These are phyloP conservation scores for Aspergillus fructus DNA, from an alignment of 2,329 filamentous ascomycete species.

Conservation along the genomic window DNA sequence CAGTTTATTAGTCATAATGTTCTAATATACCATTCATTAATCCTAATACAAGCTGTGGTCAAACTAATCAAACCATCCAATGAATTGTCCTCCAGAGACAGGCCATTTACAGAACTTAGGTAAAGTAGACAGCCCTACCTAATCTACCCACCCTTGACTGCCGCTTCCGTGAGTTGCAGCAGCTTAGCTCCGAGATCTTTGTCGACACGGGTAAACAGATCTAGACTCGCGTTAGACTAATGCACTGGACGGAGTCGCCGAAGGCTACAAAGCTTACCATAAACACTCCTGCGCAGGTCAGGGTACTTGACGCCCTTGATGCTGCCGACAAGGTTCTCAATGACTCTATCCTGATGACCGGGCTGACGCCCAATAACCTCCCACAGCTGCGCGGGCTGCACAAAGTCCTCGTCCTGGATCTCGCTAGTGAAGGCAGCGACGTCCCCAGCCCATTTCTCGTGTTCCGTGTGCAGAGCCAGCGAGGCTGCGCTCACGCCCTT, in stretches of 20 bases:
- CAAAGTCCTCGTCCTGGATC: constrained; percentile 29
- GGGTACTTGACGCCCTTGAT: constrained; percentile 19
- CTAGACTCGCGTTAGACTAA: background rate
- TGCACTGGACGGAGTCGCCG: background rate
- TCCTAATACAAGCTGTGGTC: background rate
- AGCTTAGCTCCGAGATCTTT: background rate
- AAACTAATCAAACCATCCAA: background rate
- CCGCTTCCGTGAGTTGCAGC: background rate
- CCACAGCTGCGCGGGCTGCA: constrained; percentile 32
- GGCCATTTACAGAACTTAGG: no score
- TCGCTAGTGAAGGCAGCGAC: constrained; percentile 20
- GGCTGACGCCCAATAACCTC: constrained; percentile 29
- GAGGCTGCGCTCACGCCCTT: constrained; percentile 3
- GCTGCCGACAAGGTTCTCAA: constrained; percentile 21
- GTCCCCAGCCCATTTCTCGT: constrained; percentile 24
- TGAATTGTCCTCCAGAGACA: background rate
- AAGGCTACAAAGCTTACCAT: constrained; percentile 21
- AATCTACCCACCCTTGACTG: background rate
- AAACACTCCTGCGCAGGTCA: constrained; percentile 26
- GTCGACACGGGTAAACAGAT: background rate
- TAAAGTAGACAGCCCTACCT: background rate
- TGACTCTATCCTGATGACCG: constrained; percentile 33
- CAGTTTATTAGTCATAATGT: no score
- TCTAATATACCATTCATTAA: no score
- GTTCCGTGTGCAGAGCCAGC: background rate